phyloP scores from a whole-genome alignment of 139 green algal species.

The Astrephomene gubernaculifera region DNA sequence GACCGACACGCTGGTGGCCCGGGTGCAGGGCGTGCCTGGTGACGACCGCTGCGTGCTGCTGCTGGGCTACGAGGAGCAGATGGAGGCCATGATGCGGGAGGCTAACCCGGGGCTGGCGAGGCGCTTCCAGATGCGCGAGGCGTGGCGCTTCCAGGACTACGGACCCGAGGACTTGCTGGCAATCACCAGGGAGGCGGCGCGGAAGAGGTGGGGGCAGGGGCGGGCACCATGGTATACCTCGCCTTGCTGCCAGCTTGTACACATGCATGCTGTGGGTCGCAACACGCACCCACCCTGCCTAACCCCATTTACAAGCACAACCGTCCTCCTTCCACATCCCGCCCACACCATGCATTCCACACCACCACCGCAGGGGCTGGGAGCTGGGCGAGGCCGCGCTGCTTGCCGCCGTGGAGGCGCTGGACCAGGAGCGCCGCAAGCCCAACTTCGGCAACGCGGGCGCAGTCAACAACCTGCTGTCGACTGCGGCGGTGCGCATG shows the following conservation, averaged over 20 bases:
- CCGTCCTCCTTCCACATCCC: too few relatives aligned
- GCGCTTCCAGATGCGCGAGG: conserved; percentile 58
- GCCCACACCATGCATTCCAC: too few relatives aligned
- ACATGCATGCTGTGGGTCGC: too few relatives aligned
- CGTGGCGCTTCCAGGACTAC: conserved; percentile 62
- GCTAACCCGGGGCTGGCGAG: conserved; percentile 63
- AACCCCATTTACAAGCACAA: too few relatives aligned
- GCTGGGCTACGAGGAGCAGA: conserved; percentile 64
- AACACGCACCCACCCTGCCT: too few relatives aligned
- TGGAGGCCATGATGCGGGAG: conserved; percentile 62
- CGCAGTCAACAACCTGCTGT: conserved; percentile 66
- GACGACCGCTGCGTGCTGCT: conserved; percentile 70
- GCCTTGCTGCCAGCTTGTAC: too few relatives aligned
- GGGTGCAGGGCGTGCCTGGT: conserved; percentile 65
- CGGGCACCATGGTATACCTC: too few relatives aligned
- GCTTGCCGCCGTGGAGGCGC: conserved; percentile 41
- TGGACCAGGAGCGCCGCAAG: conserved; percentile 49
- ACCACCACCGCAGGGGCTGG: conserved; percentile 49
- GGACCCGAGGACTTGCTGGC: conserved; percentile 54
- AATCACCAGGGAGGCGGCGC: conserved; percentile 50
- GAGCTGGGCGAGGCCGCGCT: conserved; percentile 38
- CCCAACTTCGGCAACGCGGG: conserved; percentile 72
- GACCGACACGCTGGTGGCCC: conserved; percentile 63
- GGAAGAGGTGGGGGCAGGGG: conserved; percentile 19
- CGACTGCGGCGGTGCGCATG: conserved; percentile 38